Percentiles rank a stretch among this genome's conserved stretches.
These are phyloP conservation scores for Caryopteris hybrid DNA, from an alignment of 305 asterid genomes.

Conservation along the genomic window DNA sequence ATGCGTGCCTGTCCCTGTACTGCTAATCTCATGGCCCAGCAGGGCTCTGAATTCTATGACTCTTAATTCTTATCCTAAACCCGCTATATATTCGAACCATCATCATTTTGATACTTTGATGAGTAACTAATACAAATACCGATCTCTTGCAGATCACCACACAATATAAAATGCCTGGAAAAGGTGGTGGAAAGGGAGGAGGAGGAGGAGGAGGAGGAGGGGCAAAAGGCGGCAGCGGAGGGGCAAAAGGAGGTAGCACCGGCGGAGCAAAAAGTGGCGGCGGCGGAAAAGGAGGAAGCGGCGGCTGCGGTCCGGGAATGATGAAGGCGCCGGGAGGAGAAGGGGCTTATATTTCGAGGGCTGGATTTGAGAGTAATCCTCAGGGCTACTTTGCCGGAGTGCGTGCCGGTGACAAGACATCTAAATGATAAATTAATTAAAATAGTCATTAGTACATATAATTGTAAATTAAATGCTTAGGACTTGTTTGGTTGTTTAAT, in stretches of 20 bases:
- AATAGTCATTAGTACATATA: not conserved
- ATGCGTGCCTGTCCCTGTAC: not conserved
- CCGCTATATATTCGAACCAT: not conserved
- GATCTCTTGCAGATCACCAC: not conserved
- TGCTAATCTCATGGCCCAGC: too few species aligned
- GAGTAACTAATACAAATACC: too few species aligned
- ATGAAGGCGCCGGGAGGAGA: slow-evolving; percentile 29
- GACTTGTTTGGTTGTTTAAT: not conserved
- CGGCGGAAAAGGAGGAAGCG: not conserved
- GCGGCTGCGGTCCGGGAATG: not conserved
- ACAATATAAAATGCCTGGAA: not conserved
- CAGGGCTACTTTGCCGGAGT: slow-evolving; percentile 20
- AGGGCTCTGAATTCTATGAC: not conserved
- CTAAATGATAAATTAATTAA: not conserved
- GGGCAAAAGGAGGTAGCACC: not conserved
- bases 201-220: not conserved
- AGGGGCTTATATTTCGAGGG: slow-evolving; percentile 16
- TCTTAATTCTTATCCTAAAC: not conserved
- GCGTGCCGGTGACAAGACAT: not conserved
- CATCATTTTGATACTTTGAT: too few species aligned
- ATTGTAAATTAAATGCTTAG: not conserved
- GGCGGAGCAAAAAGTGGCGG: not conserved
- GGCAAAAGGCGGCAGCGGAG: not conserved
- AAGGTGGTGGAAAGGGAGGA: not conserved
- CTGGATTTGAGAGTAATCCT: slow-evolving; percentile 26